Percentiles rank a stretch among this genome's conserved stretches.
These are phyloP conservation scores for Colletotrichum tanaceti DNA, from an alignment of 2,329 filamentous ascomycete genomes.

Conservation along the genomic window DNA sequence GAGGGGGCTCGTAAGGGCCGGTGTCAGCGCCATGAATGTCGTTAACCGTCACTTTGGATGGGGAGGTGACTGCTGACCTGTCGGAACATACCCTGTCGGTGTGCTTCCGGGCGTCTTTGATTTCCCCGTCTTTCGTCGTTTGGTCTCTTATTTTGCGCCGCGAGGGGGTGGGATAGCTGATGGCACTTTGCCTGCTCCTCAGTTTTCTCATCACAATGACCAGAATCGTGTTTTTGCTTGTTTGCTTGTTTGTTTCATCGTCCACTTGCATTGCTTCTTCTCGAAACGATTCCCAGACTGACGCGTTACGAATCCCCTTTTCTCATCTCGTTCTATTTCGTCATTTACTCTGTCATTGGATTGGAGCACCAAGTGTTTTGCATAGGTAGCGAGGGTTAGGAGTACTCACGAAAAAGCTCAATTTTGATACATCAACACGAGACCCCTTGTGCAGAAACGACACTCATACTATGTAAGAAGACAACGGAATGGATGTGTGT, in stretches of 20 bases:
- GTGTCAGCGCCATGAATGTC: constrained; percentile 63
- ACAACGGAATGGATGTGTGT: neutral
- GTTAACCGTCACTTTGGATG: constrained; percentile 67
- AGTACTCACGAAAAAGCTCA: constrained; percentile 5
- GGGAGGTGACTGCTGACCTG: constrained; percentile 51
- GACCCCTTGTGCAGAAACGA: neutral
- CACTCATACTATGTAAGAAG: too few relatives aligned
- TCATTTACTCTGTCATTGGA: neutral
- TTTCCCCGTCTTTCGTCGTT: neutral
- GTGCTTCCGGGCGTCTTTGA: neutral
- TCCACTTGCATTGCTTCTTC: constrained; percentile 6
- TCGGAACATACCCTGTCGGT: neutral
- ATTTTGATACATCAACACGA: neutral
- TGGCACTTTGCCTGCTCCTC: constrained; percentile 2
- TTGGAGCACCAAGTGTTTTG: constrained; percentile 24
- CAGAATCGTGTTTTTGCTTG: neutral
- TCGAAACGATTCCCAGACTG: constrained; percentile 33
- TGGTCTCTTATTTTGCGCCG: neutral
- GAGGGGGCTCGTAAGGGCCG: constrained; percentile 59
- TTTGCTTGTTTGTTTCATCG: constrained; percentile 6
- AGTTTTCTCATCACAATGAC: constrained; percentile 7
- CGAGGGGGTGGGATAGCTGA: neutral
- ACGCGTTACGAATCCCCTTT: constrained; percentile 30
- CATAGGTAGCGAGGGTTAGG: constrained; percentile 32
- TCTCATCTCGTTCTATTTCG: neutral